Evolutionary conservation across 2,329 filamentous ascomycete genomes (phyloP), one percentile per base, ranked within the genome.

Genomic region (Stachybotrys chlorohalonatus): DNA sequence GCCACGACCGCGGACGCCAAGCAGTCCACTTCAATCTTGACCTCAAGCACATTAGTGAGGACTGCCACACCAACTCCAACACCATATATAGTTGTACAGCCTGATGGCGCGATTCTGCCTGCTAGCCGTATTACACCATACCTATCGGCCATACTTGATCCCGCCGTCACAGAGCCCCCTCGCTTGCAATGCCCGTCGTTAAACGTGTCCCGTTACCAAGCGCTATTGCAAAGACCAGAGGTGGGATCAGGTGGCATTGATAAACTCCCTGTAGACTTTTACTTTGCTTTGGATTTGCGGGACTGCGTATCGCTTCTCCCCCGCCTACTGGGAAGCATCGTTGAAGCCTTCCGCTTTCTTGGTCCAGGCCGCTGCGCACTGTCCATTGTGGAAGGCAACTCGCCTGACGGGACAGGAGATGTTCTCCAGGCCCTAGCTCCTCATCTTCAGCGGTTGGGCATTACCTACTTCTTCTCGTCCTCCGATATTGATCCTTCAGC

Each of bases 311-410:
- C 62, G 0, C 59, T 82, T 3, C 72, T 83, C 7, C 75, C 79
- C 0, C 73, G 76, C 1, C 68, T 83, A 1, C 60, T 84, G 11
- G 75, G 78, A 1, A 78, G 75, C 31, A 69, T 83, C 9, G 56
- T 83, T 31, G 74, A 82, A 58, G 69, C 68, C 1, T 72, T 79
- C 6, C 67, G 63, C 1, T 80, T 78, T 59, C 70, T 84, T 0
- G 79, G 80, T 1, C 73, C 77, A 0, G 57, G 73, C 11, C 70
- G 71, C 53, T 83, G 79, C 59, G 76, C 73, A 0, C 65, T 84
- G 1, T 82, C 79, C 1, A 75, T 83, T 24, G 71, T 83, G 11
- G 80, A 83, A 58, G 80, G 80, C 11, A 71, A 78, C 59, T 83
- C 80, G 0, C 60, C 71, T 17, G 80, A 84, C 56, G 79, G 78